Conservation (phyloP, 2,329 filamentous ascomycete species). For the Phialophora chinensis region DNA sequence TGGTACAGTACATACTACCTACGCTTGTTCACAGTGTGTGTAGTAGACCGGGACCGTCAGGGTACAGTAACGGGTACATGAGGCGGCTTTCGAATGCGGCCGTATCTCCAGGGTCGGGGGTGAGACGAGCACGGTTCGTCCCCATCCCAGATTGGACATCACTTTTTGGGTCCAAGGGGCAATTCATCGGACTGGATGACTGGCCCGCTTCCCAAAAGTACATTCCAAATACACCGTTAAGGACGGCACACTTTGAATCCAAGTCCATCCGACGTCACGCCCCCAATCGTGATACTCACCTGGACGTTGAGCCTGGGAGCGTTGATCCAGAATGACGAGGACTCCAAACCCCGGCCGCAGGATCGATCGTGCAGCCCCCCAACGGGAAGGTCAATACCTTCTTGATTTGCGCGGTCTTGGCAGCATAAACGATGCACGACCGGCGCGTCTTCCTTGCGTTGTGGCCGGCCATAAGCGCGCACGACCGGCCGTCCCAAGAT, state of each 20-base stretch:
- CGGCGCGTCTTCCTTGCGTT: background rate
- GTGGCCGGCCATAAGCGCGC: background rate
- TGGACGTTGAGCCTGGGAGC: background rate
- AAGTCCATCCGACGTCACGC: background rate
- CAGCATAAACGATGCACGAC: background rate
- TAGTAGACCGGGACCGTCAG: background rate
- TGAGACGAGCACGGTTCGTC: background rate
- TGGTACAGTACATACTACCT: background rate
- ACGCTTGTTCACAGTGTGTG: background rate
- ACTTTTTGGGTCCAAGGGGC: background rate
- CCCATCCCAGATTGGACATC: background rate
- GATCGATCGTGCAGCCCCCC: background rate
- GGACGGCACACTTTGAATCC: background rate
- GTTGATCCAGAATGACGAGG: background rate
- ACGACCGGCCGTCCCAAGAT: too few relatives aligned
- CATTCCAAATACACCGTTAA: background rate
- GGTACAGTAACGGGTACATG: background rate
- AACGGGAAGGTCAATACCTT: background rate
- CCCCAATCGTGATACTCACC: background rate
- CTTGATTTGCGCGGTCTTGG: background rate
- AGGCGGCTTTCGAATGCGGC: background rate
- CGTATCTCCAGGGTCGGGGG: too few relatives aligned
- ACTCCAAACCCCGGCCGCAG: background rate
- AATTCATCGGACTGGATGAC: background rate
- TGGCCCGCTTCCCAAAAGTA: background rate